Evolutionary conservation across 352 stramenopile species (phyloP).

Genomic region (Phytophthora crassamura): DNA sequence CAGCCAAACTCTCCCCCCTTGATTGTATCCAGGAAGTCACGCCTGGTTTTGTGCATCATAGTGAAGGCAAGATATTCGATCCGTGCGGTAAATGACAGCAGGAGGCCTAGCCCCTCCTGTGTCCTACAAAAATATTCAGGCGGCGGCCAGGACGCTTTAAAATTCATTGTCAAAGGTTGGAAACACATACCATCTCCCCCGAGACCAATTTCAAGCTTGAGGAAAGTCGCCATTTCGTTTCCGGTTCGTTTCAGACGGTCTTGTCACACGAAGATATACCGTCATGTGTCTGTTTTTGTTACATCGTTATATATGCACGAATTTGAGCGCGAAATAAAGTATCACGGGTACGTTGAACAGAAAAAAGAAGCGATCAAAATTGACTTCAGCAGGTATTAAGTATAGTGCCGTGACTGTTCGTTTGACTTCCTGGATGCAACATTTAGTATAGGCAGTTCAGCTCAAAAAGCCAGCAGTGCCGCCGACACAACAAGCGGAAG

Average conservation of each 20-base stretch:
- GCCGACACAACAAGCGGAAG: conserved; percentile 10
- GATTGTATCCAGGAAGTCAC: conserved; percentile 14
- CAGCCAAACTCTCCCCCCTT: conserved; percentile 19
- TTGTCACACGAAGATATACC: conserved; percentile 2
- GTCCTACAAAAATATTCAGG: too few relatives aligned
- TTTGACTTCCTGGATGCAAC: conserved; percentile 16
- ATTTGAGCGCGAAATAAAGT: too few relatives aligned
- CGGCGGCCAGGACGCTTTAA: too few relatives aligned
- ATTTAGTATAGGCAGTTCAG: conserved; percentile 31
- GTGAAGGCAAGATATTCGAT: conserved; percentile 18
- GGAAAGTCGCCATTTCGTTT: background rate
- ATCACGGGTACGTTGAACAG: too few relatives aligned
- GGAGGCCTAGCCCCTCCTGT: too few relatives aligned
- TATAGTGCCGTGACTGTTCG: conserved; percentile 5
- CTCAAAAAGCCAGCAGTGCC: conserved; percentile 26
- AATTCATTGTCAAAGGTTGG: too few relatives aligned
- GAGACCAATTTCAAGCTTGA: too few relatives aligned
- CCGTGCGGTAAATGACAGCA: background rate
- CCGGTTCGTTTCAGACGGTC: conserved; percentile 16
- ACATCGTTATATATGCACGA: too few relatives aligned
- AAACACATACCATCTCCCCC: too few relatives aligned
- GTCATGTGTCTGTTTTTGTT: too few relatives aligned
- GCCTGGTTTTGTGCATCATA: conserved; percentile 9
- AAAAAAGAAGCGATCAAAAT: too few relatives aligned
- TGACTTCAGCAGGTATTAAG: too few relatives aligned